Evolutionary conservation across 768 basidiomycete species (phyloP), one percentile per base, ranked within the genome.

Genomic region (Megacollybia marginata): DNA sequence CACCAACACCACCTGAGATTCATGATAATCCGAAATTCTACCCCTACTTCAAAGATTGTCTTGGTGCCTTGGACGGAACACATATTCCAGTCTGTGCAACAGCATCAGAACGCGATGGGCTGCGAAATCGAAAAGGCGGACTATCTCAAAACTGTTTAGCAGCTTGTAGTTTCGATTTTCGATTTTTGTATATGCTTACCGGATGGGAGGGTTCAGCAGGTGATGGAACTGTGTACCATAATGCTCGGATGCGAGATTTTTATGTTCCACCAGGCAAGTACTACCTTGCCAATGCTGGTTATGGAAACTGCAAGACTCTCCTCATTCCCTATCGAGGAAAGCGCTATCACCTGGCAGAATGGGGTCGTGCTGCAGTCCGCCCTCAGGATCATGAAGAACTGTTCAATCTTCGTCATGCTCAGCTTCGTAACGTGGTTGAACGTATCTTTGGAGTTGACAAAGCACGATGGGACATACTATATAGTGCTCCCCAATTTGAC

Each of bases 241-340:
- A 64, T 55, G 62, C 66, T 18, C 52, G 48, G 15, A 19, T 20
- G 4, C 16, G 31, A 2, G 57, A 59, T 33, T 54, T 69, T 10
- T 16, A 23, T 1, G 56, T 69, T 12, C 60, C 58, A 2, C 28
- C 42, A 4, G 64, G 62, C 0, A 51, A 45, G 34, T 66, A 59
- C 48, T 68, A 64, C 47, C 60, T 70, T 31, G 65, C 54, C 2
- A 61, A 70, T 60, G 65, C 63, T 9, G 66, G 66, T 0, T 68
- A 63, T 55, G 48, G 57, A 9, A n/a, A 35, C 5, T 61, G 60
- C 34, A 52, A 56, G 46, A 51, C 53, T 1, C 48, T 65, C 3
- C 47, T 70, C 11, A 54, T 62, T 4, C 66, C 66, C 8, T 67
- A 59, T 49, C 57, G 60, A 9, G 56, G 58, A 35, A 58, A 63